A percentile compares a stretch with the other conserved stretches of the same genome.
Conservation (phyloP, 2,329 filamentous ascomycete genomes). For the Aspergillus nomiae region DNA sequence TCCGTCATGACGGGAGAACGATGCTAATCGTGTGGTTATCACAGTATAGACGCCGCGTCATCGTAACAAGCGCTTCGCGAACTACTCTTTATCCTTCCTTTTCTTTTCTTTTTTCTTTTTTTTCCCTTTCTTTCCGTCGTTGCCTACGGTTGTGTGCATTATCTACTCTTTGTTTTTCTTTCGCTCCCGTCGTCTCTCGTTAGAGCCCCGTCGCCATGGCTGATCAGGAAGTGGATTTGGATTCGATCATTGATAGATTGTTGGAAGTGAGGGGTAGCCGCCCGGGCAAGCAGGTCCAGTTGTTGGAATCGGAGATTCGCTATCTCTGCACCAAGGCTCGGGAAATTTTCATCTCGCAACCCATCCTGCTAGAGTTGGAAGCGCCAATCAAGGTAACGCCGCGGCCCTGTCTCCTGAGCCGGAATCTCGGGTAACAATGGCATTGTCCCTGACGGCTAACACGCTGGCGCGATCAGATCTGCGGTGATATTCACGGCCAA, state of each 20-base stretch:
- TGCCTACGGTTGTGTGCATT: slow-evolving; percentile 9
- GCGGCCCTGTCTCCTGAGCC: background rate
- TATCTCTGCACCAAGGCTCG: slow-evolving; percentile 97
- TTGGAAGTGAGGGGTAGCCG: slow-evolving; percentile 97
- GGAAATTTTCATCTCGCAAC: slow-evolving; percentile 99
- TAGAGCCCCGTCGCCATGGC: slow-evolving; percentile 61
- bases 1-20: slow-evolving; percentile 8
- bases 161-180: slow-evolving; percentile 23
- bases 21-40: slow-evolving; percentile 16
- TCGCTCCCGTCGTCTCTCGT: slow-evolving; percentile 29
- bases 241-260: slow-evolving; percentile 98
- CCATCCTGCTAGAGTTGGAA: slow-evolving; percentile 94
- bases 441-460: slow-evolving; percentile 18
- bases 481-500: slow-evolving; percentile 98
- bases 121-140: slow-evolving; percentile 25
- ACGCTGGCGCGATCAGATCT: slow-evolving; percentile 67
- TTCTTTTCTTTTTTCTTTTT: slow-evolving; percentile 20
- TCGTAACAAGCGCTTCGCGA: slow-evolving; percentile 34
- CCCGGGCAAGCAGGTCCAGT: slow-evolving; percentile 97
- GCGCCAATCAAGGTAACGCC: slow-evolving; percentile 90
- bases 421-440: background rate
- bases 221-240: slow-evolving; percentile 90
- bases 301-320: slow-evolving; percentile 93
- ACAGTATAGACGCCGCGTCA: slow-evolving; percentile 39
- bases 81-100: slow-evolving; percentile 29